Evolutionary conservation across 2,329 filamentous ascomycete genomes (phyloP).

Genomic region (Myotisia sp.): DNA sequence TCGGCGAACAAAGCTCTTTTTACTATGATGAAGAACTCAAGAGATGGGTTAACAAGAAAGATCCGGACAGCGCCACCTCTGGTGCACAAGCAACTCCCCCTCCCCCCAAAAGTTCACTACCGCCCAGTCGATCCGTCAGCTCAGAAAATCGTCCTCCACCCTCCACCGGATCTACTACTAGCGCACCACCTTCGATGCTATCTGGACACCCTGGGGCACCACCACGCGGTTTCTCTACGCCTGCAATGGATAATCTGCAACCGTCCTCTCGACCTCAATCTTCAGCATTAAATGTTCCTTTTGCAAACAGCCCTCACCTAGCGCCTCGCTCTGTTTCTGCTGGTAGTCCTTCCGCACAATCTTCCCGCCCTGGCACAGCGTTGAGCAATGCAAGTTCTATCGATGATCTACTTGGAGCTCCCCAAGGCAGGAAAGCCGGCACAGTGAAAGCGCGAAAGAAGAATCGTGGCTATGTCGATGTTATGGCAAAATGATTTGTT

Average conservation of each 20-base stretch:
- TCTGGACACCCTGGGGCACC: slow-evolving; percentile 2
- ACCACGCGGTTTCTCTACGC: slow-evolving; percentile 3
- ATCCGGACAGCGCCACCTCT: slow-evolving; percentile 47
- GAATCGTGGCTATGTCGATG: slow-evolving; percentile 85
- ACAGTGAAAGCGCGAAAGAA: slow-evolving; percentile 61
- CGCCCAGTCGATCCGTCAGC: slow-evolving; percentile 40
- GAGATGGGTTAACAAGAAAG: slow-evolving; percentile 97
- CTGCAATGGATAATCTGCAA: slow-evolving; percentile 9
- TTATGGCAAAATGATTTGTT: slow-evolving; percentile 57
- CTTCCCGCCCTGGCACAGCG: slow-evolving; percentile 59
- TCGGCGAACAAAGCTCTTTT: slow-evolving; percentile 86
- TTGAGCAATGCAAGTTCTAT: slow-evolving; percentile 90
- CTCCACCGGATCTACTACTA: slow-evolving; percentile 6
- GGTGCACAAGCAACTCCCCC: slow-evolving; percentile 56
- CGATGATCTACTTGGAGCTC: slow-evolving; percentile 73
- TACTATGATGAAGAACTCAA: slow-evolving; percentile 92
- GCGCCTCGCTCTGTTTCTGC: slow-evolving; percentile 26
- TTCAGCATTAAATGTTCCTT: slow-evolving; percentile 11
- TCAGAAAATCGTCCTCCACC: slow-evolving; percentile 39
- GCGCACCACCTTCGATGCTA: slow-evolving; percentile 12
- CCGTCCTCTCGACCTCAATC: slow-evolving; percentile 15
- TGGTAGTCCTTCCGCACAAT: slow-evolving; percentile 35
- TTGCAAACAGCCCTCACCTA: slow-evolving; percentile 20
- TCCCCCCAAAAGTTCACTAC: slow-evolving; percentile 50
- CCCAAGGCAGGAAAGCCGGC: slow-evolving; percentile 51